Evolutionary conservation across 2,329 filamentous ascomycete genomes (phyloP), one percentile per base, ranked within the genome.

Genomic region (Hypoxylon sp.): DNA sequence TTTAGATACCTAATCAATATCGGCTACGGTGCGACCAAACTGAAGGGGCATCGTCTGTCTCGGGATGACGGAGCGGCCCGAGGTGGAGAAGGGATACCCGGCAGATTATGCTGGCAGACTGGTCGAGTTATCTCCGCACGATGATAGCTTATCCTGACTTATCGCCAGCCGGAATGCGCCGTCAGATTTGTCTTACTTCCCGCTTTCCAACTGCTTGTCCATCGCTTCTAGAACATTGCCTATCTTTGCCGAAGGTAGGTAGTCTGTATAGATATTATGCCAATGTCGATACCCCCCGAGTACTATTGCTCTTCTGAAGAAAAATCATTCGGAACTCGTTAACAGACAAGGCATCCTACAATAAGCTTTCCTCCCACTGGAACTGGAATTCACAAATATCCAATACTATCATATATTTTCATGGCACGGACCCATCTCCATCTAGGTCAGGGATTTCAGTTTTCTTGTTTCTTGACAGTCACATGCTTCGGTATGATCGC

Each of bases 61-160:
- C 58, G 46, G 55, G 22, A 48, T 20, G 50, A 61, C 65, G 65
- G 65, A 49, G 57, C 65, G 53, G 65, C 45, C 65, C 65, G 65
- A 28, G 36, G 61, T 65, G 65, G 65, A 50, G 65, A 68, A 62
- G 22, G 38, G 28, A 59, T 53, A 49, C 61, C 42, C 51, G 53
- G 38, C 22, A 26, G 49, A 57, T 57, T 28, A 30, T 57, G 49
- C n/a, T n/a, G n/a, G n/a, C n/a, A n/a, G n/a, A n/a, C 46, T 61
- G 40, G 45, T 22, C 32, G n/a, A 33, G 14, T 22, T 67, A 61
- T 64, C 42, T 26, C 18, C 45, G 24, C 44, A 46, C 22, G 45
- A 28, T 28, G 65, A 67, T 67, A 67, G 50, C 65, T 65, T 65
- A 67, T 67, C 65, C 65, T 49, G 24, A 55, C 45, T 62, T 65